A percentile compares a stretch with the other conserved stretches of the same genome.
Conservation (phyloP, 1,139 yeast genomes). For the Kurtzmaniella quercitrusa region DNA sequence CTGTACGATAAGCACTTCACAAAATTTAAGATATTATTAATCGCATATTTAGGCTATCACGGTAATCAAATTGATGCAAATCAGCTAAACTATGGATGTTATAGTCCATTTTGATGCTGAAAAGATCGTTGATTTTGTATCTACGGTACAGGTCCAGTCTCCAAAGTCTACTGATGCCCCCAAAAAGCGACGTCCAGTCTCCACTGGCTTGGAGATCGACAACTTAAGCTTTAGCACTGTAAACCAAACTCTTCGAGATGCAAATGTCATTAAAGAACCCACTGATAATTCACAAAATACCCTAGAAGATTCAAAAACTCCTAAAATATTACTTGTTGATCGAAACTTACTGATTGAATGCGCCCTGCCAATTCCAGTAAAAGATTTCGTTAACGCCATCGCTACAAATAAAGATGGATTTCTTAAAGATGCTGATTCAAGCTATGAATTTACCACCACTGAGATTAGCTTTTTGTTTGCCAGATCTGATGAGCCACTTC, state of each 20-base stretch:
- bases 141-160: background rate
- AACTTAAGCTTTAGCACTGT: background rate
- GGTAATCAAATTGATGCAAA: no score
- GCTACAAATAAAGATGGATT: background rate
- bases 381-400: background rate
- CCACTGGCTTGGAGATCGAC: slow-evolving; percentile 2
- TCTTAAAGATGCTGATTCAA: background rate
- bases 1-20: background rate
- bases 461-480: slow-evolving; percentile 3
- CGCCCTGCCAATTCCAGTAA: background rate
- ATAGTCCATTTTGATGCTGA: slow-evolving; percentile 5
- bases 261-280: background rate
- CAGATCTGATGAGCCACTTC: background rate
- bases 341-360: background rate
- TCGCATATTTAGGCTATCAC: background rate
- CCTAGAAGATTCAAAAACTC: background rate
- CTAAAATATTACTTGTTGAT: slow-evolving; percentile 2
- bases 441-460: background rate
- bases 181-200: background rate
- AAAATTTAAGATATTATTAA: background rate
- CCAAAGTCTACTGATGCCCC: background rate
- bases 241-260: background rate
- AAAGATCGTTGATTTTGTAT: slow-evolving; percentile 1
- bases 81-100: slow-evolving; percentile 2
- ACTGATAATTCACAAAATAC: background rate